Percentiles rank a stretch among this genome's conserved stretches.
phyloP scores from a whole-genome alignment of 1,139 yeast species.

The Pichia sp. region DNA sequence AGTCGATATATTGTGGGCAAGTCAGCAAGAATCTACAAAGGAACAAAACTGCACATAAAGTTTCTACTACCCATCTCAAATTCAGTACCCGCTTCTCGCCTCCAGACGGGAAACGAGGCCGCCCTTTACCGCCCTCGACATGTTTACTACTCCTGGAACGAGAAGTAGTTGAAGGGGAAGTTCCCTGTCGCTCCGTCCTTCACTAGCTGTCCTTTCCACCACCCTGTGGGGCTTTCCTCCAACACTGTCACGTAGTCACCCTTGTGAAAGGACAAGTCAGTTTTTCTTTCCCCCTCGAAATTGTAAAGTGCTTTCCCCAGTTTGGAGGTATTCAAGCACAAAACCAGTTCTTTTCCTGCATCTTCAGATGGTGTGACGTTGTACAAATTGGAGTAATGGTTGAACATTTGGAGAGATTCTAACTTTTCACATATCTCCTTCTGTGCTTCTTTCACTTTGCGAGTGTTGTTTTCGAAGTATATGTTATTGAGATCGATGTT shows the following conservation, averaged over 20 bases:
- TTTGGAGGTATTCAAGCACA: slow-evolving; percentile 1
- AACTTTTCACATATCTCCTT: slow-evolving; percentile 20
- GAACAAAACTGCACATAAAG: neutral
- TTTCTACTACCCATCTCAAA: neutral
- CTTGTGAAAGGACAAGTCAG: slow-evolving; percentile 36
- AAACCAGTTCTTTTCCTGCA: neutral
- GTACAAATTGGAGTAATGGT: neutral
- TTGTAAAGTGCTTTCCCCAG: slow-evolving; percentile 36
- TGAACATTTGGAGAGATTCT: slow-evolving; percentile 15
- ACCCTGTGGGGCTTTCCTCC: slow-evolving; percentile 32
- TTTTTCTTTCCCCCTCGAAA: slow-evolving; percentile 34
- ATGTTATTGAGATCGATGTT: slow-evolving; percentile 17
- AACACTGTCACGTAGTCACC: slow-evolving; percentile 39
- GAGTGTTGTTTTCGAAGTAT: slow-evolving; percentile 11
- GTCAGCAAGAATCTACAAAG: neutral
- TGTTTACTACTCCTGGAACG: slow-evolving; percentile 6
- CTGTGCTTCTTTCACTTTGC: slow-evolving; percentile 20
- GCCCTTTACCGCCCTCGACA: neutral
- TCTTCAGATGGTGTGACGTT: neutral
- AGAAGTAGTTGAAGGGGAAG: slow-evolving; percentile 45
- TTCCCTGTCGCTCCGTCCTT: slow-evolving; percentile 34
- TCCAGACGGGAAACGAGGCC: neutral
- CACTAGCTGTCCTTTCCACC: slow-evolving; percentile 44
- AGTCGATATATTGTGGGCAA: neutral
- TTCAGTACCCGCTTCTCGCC: neutral